Base-by-base conservation (phyloP, 202 grass and related monocot genomes). In the Carex arenaria region DNA sequence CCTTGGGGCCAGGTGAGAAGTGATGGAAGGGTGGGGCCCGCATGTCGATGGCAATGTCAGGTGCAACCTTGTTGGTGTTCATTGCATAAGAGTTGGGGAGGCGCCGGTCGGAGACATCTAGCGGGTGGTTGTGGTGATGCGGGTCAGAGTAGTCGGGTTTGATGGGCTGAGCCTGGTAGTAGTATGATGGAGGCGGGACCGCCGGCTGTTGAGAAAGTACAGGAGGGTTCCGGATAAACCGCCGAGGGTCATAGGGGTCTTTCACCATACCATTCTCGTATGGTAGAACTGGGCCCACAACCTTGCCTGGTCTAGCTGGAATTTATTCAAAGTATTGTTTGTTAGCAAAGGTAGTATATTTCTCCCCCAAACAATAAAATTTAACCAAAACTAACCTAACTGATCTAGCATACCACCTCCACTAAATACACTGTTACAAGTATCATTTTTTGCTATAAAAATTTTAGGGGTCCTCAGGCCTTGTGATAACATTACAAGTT, bases 31-130 rank as follows among this genome's bases (percentile, higher is more conserved):
- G 96, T 61, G 96, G 83, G 77, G 96, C 93, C 86, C 96, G 92
- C 96, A 93, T 98, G 91, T 98, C 90, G 23, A 98, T 87, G 79
- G 89, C 86, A 82, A 98, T 89, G 59, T 95, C 89, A 11, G 93
- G 38, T n/a, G 88, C 83, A 38, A 88, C 74, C 59, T 87, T 86
- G 57, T 88, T 87, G 78, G 90, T 85, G 67, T 86, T 66, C 15
- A 85, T 89, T 43, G 87, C 85, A 13, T 80, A 83, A 80, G 84
- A 88, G 86, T 92, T 88, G 75, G 91, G 84, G 80, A 80, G 83
- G 67, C 91, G 91, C 81, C 83, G 82, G 89, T 92, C 93, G 42
- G 89, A 84, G 31, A 36, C 52, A 78, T 78, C 73, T 78, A 78
- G 73, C 26, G 1, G 72, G 14, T 77, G 72, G 17, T 77, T 77